These are phyloP conservation scores for Lachancea cidri DNA, from an alignment of 805 yeast genomes.

Conservation along the genomic window DNA sequence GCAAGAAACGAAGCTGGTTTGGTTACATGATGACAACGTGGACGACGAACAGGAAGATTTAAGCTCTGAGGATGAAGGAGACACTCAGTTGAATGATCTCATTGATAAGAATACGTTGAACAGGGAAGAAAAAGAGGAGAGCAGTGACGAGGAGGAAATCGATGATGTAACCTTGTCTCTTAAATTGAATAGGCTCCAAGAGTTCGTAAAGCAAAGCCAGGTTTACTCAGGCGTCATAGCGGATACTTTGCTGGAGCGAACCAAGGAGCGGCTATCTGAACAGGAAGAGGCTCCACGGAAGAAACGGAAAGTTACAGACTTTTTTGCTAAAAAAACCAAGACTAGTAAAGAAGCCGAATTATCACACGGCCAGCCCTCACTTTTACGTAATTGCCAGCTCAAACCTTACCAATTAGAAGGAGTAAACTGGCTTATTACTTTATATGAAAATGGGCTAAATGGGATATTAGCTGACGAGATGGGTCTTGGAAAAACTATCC, in stretches of 20 bases:
- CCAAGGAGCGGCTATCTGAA: constrained; percentile 33
- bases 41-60: constrained; percentile 18
- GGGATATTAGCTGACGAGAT: constrained; percentile 96
- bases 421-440: constrained; percentile 80
- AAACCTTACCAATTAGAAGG: constrained; percentile 88
- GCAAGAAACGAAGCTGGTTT: constrained; percentile 16
- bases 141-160: constrained; percentile 20
- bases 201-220: constrained; percentile 80
- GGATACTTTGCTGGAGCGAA: constrained; percentile 53
- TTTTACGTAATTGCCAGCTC: constrained; percentile 53
- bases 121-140: constrained; percentile 9
- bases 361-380: constrained; percentile 45
- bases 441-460: constrained; percentile 89
- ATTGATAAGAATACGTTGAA: constrained; percentile 7
- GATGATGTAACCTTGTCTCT: constrained; percentile 45
- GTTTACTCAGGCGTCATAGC: constrained; percentile 83
- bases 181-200: constrained; percentile 62
- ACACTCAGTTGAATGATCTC: constrained; percentile 11
- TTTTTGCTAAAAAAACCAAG: constrained; percentile 11
- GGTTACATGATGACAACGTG: constrained; percentile 24
- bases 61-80: constrained; percentile 24
- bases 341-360: constrained; percentile 8
- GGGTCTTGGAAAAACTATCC: constrained; percentile 95
- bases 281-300: constrained; percentile 9
- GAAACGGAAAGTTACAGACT: constrained; percentile 19